These are phyloP conservation scores for Cystobasidium sp. DNA, from an alignment of 1,284 basidiomycete genomes.

Conservation along the genomic window DNA sequence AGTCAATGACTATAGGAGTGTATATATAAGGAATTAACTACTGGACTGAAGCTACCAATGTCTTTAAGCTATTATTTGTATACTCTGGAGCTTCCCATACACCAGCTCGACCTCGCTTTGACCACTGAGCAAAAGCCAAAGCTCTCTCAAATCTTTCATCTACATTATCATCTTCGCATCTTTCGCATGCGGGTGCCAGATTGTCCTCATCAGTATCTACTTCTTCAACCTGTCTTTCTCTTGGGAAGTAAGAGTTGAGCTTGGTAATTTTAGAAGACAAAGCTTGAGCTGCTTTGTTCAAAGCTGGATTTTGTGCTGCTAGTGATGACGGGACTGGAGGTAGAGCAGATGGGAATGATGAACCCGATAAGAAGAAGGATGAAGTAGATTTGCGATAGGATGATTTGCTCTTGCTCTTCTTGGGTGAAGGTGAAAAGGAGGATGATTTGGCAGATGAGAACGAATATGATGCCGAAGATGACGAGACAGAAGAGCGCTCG, in stretches of 20 bases:
- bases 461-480: slow-evolving; percentile 1
- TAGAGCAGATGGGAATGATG: slow-evolving; percentile 17
- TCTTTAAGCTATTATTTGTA: background rate
- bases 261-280: slow-evolving; percentile 18
- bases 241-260: slow-evolving; percentile 25
- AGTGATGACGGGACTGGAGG: slow-evolving; percentile 24
- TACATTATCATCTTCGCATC: slow-evolving; percentile 7
- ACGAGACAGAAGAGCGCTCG: background rate
- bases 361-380: slow-evolving; percentile 32
- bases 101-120: slow-evolving; percentile 17
- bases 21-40: background rate
- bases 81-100: slow-evolving; percentile 35
- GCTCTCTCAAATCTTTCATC: slow-evolving; percentile 37
- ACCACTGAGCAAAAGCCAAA: slow-evolving; percentile 32
- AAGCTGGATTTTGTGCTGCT: slow-evolving; percentile 34
- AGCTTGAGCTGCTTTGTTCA: slow-evolving; percentile 6
- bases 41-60: slow-evolving; percentile 12
- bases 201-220: slow-evolving; percentile 1
- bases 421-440: background rate
- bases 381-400: slow-evolving; percentile 39
- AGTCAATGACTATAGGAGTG: no score
- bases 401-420: slow-evolving; percentile 20
- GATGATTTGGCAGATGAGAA: slow-evolving; percentile 7
- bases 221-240: slow-evolving; percentile 11
- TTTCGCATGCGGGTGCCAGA: background rate